Percentiles rank a stretch among this genome's conserved stretches.
Conservation (phyloP, 176 grass and related monocot species). For the Eragrostis nindensis region DNA sequence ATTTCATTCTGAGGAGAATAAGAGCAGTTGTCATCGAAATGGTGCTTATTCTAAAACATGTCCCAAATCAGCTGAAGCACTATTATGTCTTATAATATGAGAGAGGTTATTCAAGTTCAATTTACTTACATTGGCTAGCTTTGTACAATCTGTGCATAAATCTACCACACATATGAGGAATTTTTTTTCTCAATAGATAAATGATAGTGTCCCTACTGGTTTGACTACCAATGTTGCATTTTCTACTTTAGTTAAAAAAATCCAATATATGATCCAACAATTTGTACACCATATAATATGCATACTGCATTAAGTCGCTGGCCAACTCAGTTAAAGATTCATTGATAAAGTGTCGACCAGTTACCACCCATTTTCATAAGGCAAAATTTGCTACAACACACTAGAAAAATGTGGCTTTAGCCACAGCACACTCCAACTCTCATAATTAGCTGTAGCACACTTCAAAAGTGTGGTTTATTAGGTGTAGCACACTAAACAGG, state of each 20-base stretch:
- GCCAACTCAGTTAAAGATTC: too few species aligned
- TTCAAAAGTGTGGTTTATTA: too few species aligned
- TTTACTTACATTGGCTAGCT: background rate
- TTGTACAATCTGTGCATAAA: background rate
- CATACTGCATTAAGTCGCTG: background rate
- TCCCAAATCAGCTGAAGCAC: background rate
- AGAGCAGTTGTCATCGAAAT: background rate
- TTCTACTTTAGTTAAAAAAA: too few species aligned
- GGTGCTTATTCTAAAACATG: background rate
- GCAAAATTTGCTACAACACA: too few species aligned
- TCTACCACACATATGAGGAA: background rate
- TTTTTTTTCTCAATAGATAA: background rate
- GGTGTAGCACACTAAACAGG: too few species aligned
- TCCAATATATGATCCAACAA: background rate
- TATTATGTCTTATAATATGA: too few species aligned
- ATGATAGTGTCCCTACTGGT: background rate
- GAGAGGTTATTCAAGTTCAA: background rate
- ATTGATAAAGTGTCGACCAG: background rate
- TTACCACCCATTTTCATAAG: background rate
- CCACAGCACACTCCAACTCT: too few species aligned
- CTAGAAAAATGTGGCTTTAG: too few species aligned
- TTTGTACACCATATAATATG: background rate
- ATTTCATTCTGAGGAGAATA: too few species aligned
- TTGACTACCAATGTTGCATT: background rate
- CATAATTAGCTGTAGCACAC: too few species aligned